Evolutionary conservation across 2,329 filamentous ascomycete genomes (phyloP).

Genomic region (Colletotrichum orchidophilum): DNA sequence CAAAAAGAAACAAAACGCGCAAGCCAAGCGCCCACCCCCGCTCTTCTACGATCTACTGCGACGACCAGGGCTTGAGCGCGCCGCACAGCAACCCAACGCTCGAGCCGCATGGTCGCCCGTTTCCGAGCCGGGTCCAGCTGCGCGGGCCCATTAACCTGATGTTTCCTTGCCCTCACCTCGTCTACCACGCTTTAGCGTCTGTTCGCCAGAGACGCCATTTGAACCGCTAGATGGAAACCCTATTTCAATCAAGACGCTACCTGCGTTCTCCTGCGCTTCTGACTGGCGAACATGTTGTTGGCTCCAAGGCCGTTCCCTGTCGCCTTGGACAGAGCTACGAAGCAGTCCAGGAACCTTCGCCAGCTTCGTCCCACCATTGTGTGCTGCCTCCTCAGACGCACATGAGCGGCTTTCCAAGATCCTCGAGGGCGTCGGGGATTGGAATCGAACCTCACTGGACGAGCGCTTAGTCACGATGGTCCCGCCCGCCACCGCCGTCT

Average conservation of each 20-base stretch:
- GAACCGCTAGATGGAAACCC: constrained; percentile 9
- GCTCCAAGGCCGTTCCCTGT: background rate
- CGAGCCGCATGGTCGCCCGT: constrained; percentile 21
- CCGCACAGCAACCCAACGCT: constrained; percentile 26
- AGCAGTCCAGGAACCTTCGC: background rate
- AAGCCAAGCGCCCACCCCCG: background rate
- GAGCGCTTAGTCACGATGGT: background rate
- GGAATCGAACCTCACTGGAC: background rate
- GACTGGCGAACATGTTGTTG: background rate
- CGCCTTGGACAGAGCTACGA: background rate
- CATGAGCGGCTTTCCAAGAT: background rate
- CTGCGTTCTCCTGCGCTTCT: background rate
- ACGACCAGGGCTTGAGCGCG: constrained; percentile 13
- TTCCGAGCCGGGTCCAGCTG: background rate
- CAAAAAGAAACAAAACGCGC: background rate
- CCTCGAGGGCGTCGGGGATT: constrained; percentile 6
- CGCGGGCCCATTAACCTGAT: background rate
- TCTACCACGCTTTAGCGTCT: constrained; percentile 26
- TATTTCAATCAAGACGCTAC: constrained; percentile 14
- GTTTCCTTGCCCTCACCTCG: background rate
- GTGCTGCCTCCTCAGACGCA: background rate
- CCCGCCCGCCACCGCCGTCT: background rate
- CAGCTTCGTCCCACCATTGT: background rate
- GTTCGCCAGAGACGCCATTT: constrained; percentile 24
- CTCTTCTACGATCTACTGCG: background rate